A percentile compares a stretch with the other conserved stretches of the same genome.
These are phyloP conservation scores for Gamarada debralockiae DNA, from an alignment of 495 filamentous ascomycete genomes.

Conservation along the genomic window DNA sequence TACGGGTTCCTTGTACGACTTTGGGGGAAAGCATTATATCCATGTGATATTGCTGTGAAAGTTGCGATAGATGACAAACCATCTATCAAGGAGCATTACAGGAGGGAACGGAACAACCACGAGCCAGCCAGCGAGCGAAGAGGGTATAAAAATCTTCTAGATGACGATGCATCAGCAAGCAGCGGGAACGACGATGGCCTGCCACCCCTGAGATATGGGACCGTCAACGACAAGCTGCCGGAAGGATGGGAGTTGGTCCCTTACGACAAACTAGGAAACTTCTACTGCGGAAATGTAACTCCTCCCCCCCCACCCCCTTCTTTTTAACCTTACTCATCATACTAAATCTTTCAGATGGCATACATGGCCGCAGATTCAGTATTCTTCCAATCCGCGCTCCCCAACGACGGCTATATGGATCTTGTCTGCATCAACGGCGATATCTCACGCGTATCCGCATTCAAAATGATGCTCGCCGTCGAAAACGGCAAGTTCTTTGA, in stretches of 20 bases:
- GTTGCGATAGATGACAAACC: constrained; percentile 74
- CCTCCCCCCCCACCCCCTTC: constrained; percentile 7
- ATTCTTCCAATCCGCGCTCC: constrained; percentile 84
- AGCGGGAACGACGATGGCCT: constrained; percentile 44
- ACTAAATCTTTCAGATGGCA: constrained; percentile 56
- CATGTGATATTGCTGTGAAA: constrained; percentile 83
- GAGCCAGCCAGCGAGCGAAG: constrained; percentile 27
- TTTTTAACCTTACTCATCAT: background rate
- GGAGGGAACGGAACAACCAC: constrained; percentile 36
- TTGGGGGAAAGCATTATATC: constrained; percentile 69
- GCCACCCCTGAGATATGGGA: constrained; percentile 74
- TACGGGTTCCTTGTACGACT: constrained; percentile 75
- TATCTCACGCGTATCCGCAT: constrained; percentile 55
- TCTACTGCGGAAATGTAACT: constrained; percentile 81
- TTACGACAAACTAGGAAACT: constrained; percentile 78
- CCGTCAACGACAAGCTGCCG: constrained; percentile 70
- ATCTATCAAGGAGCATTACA: constrained; percentile 70
- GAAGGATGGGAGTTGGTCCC: constrained; percentile 68
- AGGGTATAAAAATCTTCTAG: constrained; percentile 21
- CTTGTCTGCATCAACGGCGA: constrained; percentile 76
- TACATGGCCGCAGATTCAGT: constrained; percentile 83
- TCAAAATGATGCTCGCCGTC: constrained; percentile 65
- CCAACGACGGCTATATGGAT: constrained; percentile 83
- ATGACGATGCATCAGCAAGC: constrained; percentile 26
- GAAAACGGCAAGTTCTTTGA: constrained; percentile 74